phyloP scores from a whole-genome alignment of 176 grass and related monocot species.

The Thalia dealbata region DNA sequence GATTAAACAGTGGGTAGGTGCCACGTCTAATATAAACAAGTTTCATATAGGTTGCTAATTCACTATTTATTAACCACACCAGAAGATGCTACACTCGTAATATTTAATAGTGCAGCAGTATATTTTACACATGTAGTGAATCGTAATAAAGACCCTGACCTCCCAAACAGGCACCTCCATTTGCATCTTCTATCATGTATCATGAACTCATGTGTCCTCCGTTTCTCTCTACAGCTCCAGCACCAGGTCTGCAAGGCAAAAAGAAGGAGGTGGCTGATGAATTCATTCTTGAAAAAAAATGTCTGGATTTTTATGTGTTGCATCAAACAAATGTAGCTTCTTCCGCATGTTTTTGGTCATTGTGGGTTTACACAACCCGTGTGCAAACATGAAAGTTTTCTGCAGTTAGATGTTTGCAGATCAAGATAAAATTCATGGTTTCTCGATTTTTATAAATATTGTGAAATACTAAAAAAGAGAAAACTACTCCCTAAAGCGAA shows the following conservation, averaged over 20 bases:
- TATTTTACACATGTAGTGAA: neutral
- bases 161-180: neutral
- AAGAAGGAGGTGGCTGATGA: conserved; percentile 9
- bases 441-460: no score
- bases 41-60: neutral
- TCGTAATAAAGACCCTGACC: neutral
- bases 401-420: neutral
- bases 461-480: no score
- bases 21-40: neutral
- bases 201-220: conserved; percentile 4
- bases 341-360: neutral
- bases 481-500: no score
- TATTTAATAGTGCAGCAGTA: neutral
- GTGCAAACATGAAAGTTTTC: neutral
- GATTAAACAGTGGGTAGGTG: neutral
- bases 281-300: neutral
- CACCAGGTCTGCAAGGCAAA: conserved; percentile 64
- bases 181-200: neutral
- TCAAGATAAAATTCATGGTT: no score
- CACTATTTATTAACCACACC: neutral
- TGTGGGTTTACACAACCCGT: neutral
- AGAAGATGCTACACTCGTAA: neutral
- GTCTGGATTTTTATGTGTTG: neutral
- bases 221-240: conserved; percentile 64
- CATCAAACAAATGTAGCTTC: neutral